phyloP scores from a whole-genome alignment of 2,329 filamentous ascomycete genomes.

The Fusarium subglutinans region DNA sequence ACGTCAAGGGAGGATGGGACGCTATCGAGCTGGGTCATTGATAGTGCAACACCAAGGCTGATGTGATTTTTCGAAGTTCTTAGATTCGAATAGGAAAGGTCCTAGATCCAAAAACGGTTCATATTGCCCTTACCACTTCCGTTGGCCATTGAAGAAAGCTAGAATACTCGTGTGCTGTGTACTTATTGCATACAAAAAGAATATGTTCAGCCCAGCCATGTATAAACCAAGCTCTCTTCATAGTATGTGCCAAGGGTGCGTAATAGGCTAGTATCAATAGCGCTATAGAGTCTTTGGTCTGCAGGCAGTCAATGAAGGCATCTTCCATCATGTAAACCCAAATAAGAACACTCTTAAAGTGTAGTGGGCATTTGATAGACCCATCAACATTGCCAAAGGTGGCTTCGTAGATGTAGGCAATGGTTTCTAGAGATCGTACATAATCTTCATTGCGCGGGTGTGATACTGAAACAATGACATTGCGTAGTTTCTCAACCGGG shows the following conservation, averaged over 20 bases:
- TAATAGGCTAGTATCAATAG: not conserved
- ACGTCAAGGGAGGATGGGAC: not conserved
- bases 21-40: not conserved
- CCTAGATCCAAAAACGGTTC: not conserved
- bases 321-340: not conserved
- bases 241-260: not conserved
- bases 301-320: not conserved
- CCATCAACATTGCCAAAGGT: not conserved
- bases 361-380: not conserved
- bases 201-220: not conserved
- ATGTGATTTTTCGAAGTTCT: not conserved
- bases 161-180: not conserved
- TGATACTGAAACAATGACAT: not conserved
- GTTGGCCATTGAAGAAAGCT: not conserved
- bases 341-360: not conserved
- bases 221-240: not conserved
- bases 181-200: not conserved
- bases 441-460: not conserved
- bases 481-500: not conserved
- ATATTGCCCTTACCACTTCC: not conserved
- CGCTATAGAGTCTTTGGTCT: not conserved
- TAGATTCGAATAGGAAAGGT: accelerated
- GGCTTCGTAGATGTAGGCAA: not conserved
- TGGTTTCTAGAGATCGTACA: not conserved
- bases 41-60: not conserved